phyloP scores from a whole-genome alignment of 2,329 filamentous ascomycete species.

The Claviceps cyperi region DNA sequence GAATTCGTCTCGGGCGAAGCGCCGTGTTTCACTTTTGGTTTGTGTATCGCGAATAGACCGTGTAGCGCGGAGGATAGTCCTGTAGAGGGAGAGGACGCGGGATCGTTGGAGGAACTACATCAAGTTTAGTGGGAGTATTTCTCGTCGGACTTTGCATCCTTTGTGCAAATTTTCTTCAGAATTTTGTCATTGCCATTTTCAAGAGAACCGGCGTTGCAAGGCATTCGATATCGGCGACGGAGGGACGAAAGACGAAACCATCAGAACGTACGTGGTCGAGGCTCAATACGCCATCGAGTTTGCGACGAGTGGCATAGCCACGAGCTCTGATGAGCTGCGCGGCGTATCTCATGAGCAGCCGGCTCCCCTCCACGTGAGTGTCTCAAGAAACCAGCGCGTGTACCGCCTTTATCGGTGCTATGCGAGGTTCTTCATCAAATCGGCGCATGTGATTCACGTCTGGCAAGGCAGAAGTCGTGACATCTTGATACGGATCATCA shows the following conservation, averaged over 20 bases:
- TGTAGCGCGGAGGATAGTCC: conserved; percentile 41
- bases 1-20: conserved; percentile 45
- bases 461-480: neutral
- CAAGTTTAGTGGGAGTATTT: neutral
- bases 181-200: neutral
- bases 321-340: conserved; percentile 15
- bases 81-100: conserved; percentile 42
- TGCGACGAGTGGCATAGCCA: conserved; percentile 21
- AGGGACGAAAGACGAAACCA: no score
- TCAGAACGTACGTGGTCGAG: conserved; percentile 38
- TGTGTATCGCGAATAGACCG: conserved; percentile 33
- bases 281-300: conserved; percentile 28
- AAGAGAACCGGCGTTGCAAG: no score
- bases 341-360: conserved; percentile 10
- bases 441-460: neutral
- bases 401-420: no score
- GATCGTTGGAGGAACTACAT: conserved; percentile 43
- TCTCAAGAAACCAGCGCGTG: no score
- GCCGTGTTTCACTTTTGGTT: conserved; percentile 40
- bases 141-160: neutral
- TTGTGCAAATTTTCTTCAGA: neutral
- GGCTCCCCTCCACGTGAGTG: no score
- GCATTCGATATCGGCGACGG: no score
- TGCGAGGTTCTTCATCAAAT: no score
- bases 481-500: neutral